A percentile compares a stretch with the other conserved stretches of the same genome.
Evolutionary conservation across 345 rosid genomes (phyloP).

Genomic region (Eutrema japonicum): DNA sequence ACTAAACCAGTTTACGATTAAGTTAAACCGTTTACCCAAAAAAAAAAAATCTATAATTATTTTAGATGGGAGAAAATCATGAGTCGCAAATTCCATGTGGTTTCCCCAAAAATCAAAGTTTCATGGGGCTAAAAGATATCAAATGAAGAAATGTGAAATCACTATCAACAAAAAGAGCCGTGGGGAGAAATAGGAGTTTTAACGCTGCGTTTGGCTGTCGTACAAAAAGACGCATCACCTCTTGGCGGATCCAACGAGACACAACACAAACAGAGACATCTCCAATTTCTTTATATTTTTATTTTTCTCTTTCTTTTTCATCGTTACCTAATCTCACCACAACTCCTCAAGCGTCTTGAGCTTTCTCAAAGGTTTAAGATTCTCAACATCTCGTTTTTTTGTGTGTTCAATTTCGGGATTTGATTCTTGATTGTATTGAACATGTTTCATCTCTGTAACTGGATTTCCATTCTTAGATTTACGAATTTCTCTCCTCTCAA

Average conservation of each 20-base stretch:
- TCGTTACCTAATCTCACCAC: conserved; percentile 31
- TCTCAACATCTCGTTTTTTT: not conserved
- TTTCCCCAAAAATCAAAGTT: no score
- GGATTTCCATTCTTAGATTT: not conserved
- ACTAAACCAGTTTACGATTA: no score
- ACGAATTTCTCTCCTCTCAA: not conserved
- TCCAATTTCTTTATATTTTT: not conserved
- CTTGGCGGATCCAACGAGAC: conserved; percentile 43
- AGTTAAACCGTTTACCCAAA: no score
- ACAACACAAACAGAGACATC: conserved; percentile 19
- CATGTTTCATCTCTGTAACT: not conserved
- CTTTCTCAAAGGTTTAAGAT: conserved; percentile 29
- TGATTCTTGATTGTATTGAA: not conserved
- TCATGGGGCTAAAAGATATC: no score
- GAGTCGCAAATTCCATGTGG: no score
- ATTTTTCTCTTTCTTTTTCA: not conserved
- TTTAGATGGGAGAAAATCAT: no score
- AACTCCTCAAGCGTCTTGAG: not conserved
- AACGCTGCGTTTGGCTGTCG: conserved; percentile 5
- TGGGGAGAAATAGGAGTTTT: not conserved
- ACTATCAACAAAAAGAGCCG: not conserved
- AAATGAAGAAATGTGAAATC: no score
- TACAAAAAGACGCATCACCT: conserved; percentile 18
- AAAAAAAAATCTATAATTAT: no score
- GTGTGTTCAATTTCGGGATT: not conserved